These are phyloP conservation scores for Puccinia novopanici DNA, from an alignment of 1,284 basidiomycete genomes.

Conservation along the genomic window DNA sequence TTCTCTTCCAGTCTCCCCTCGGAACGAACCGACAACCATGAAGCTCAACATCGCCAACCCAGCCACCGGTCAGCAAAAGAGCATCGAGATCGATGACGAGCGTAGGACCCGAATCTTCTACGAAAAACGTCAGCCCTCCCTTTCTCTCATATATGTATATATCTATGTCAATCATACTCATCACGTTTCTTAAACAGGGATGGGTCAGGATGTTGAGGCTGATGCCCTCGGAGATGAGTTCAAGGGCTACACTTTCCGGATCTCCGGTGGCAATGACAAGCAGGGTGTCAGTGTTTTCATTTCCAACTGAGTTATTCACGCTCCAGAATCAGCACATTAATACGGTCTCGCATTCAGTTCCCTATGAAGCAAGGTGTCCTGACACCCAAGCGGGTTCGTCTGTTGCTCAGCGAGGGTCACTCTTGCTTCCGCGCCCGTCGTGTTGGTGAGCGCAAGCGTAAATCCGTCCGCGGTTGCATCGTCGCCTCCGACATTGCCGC, in stretches of 20 bases:
- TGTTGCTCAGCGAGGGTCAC: slow-evolving; percentile 92
- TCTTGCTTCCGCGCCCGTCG: slow-evolving; percentile 95
- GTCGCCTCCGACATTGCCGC: slow-evolving; percentile 95
- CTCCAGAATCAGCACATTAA: neutral
- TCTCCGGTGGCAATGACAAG: slow-evolving; percentile 93
- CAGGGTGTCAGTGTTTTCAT: slow-evolving; percentile 55
- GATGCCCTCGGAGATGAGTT: slow-evolving; percentile 93
- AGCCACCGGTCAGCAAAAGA: slow-evolving; percentile 89
- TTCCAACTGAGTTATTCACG: neutral
- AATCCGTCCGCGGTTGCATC: slow-evolving; percentile 94
- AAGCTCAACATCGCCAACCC: slow-evolving; percentile 96
- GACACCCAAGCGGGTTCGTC: slow-evolving; percentile 86
- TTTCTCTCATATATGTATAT: neutral
- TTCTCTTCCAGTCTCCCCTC: slow-evolving; percentile 46
- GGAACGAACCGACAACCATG: slow-evolving; percentile 65
- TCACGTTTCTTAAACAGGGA: slow-evolving; percentile 63
- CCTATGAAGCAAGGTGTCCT: slow-evolving; percentile 99
- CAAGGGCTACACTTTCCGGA: slow-evolving; percentile 95
- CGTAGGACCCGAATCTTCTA: slow-evolving; percentile 74
- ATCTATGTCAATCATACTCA: neutral
- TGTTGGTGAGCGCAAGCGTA: slow-evolving; percentile 94
- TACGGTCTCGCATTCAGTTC: slow-evolving; percentile 66
- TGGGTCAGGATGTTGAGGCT: slow-evolving; percentile 88
- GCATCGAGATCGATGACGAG: slow-evolving; percentile 59
- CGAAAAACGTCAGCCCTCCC: slow-evolving; percentile 69